These are phyloP conservation scores for Penicillium odoratum DNA, from an alignment of 495 filamentous ascomycete genomes.

Conservation along the genomic window DNA sequence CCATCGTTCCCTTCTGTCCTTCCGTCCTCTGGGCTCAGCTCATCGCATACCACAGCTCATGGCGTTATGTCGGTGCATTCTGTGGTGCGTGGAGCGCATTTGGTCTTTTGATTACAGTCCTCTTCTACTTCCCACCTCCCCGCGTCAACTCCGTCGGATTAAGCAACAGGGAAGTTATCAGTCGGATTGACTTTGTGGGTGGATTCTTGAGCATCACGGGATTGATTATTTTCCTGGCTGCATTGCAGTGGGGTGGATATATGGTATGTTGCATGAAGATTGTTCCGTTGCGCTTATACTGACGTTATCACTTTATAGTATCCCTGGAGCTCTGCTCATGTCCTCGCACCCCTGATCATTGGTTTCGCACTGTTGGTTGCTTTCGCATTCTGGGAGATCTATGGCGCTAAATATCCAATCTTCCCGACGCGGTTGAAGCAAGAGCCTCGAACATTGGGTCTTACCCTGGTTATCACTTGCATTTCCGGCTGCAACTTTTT, in stretches of 20 bases:
- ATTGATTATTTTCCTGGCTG: constrained; percentile 64
- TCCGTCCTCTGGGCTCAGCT: constrained; percentile 71
- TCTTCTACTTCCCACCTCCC: constrained; percentile 69
- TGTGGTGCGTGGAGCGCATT: constrained; percentile 61
- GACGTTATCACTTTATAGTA: constrained; percentile 40
- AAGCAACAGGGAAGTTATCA: constrained; percentile 50
- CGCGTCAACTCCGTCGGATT: constrained; percentile 55
- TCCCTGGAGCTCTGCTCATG: constrained; percentile 56
- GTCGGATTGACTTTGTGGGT: constrained; percentile 64
- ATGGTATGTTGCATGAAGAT: constrained; percentile 38
- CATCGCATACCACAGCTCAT: constrained; percentile 57
- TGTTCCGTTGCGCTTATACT: not conserved
- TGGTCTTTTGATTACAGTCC: constrained; percentile 58
- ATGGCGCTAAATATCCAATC: constrained; percentile 64
- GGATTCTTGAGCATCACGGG: constrained; percentile 66
- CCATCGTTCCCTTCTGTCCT: constrained; percentile 67
- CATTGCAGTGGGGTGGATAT: constrained; percentile 69
- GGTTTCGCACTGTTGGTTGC: constrained; percentile 53
- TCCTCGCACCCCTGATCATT: constrained; percentile 59
- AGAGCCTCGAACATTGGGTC: constrained; percentile 59
- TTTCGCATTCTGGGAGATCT: constrained; percentile 61
- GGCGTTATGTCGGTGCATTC: constrained; percentile 66
- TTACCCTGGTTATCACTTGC: constrained; percentile 71
- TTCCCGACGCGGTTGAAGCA: constrained; percentile 63
- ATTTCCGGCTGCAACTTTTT: constrained; percentile 77